Evolutionary conservation across 345 rosid genomes (phyloP), one percentile per base, ranked within the genome.

Genomic region (Rhizophora apiculata): DNA sequence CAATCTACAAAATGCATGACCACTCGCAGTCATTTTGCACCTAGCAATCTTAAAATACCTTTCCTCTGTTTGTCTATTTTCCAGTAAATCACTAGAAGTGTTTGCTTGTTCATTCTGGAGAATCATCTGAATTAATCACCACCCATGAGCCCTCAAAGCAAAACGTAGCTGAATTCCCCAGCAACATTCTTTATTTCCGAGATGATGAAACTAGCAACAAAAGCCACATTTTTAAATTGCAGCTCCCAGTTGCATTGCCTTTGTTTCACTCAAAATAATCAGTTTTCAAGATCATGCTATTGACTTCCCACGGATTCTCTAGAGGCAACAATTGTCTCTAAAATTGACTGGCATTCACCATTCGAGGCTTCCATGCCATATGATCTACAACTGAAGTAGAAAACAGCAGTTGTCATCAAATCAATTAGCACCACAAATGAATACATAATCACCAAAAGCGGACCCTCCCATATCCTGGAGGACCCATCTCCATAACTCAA

Each of bases 401-500:
- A 94, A 54, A 94, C 93, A 1, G 85, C 82, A 81, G 78, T 91
- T 89, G 86, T 85, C 95, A 91, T 94, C 75, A 85, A 75, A 82
- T 94, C 97, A 49, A 91, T 74, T 70, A 94, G 93, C 81, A 88
- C 88, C 58, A 91, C 87, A 78, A 94, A 94, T 5, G 97, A 88
- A 83, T 85, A 86, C 96, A 94, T 91, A 29, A 94, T 29, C 68
- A 89, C 96, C 74, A 94, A 71, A 56, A 94, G 80, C 32, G 97
- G 96, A 62, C 96, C 97, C 79, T 89, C 97, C 97, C 98, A 94
- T 29, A 89, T 74, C 85, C 97, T 89, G 0, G 95, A 86, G 67
- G 96, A 91, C 31, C 96, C 93, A 34, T 91, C 97, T 75, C 97
- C 98, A 71, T 89, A 89, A 67, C 93, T 94, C 85, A 94, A 63